phyloP scores from a whole-genome alignment of 345 rosid species.

The Abelmoschus esculentus region DNA sequence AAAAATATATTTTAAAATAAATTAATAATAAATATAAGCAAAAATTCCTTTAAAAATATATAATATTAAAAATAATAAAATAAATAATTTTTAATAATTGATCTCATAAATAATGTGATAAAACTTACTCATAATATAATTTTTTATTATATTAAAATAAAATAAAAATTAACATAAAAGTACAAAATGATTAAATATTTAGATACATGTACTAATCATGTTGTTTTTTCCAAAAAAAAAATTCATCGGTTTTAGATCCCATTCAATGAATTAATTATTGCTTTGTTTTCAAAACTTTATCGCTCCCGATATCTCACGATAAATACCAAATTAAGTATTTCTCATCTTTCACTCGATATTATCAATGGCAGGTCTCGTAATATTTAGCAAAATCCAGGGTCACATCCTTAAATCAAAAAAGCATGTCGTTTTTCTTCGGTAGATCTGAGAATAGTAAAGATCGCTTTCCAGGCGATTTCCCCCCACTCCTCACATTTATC shows the following conservation, averaged over 20 bases:
- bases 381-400: slow-evolving; percentile 28
- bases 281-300: slow-evolving; percentile 3
- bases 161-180: no score
- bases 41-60: no score
- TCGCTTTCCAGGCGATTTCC: slow-evolving; percentile 11
- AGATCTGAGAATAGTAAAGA: slow-evolving; percentile 20
- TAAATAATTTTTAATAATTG: no score
- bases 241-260: neutral
- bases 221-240: neutral
- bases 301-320: neutral
- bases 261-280: slow-evolving; percentile 2
- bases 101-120: no score
- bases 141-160: no score
- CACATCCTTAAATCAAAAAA: slow-evolving; percentile 18
- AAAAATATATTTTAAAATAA: no score
- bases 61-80: no score
- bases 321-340: neutral
- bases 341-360: neutral
- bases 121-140: no score
- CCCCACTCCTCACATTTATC: neutral
- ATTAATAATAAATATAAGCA: no score
- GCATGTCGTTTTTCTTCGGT: slow-evolving; percentile 30
- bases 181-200: no score
- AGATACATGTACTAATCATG: neutral
- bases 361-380: slow-evolving; percentile 36